These are phyloP conservation scores for Trebouxia sp. DNA, from an alignment of 139 green algal genomes.

Conservation along the genomic window DNA sequence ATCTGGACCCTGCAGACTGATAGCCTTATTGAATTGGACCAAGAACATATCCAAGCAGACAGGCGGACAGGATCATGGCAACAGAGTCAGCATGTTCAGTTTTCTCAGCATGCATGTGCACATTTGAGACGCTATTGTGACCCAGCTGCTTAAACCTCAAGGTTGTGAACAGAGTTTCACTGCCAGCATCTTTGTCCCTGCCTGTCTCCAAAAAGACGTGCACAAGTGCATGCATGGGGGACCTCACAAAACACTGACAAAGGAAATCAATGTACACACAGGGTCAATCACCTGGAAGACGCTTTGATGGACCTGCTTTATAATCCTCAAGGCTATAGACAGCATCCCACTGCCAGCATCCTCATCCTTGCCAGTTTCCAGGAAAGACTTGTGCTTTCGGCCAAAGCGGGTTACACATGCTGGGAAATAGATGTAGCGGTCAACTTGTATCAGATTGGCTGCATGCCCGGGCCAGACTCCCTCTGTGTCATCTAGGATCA, in stretches of 20 bases:
- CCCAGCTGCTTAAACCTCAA: constrained; percentile 54
- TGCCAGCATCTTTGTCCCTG: constrained; percentile 57
- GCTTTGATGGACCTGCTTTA: constrained; percentile 55
- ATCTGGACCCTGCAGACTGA: not conserved
- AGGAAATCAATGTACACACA: too few relatives aligned
- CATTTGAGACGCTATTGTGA: constrained; percentile 54
- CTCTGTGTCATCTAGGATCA: constrained; percentile 95
- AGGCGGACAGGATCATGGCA: too few relatives aligned
- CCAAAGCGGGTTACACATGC: constrained; percentile 50
- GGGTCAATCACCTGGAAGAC: constrained; percentile 56
- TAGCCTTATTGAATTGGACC: not conserved
- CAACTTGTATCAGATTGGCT: constrained; percentile 81
- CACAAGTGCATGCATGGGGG: too few relatives aligned
- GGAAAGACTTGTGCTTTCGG: constrained; percentile 40
- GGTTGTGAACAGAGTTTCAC: constrained; percentile 51
- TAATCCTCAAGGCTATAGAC: constrained; percentile 46
- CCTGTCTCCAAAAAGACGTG: constrained; percentile 61
- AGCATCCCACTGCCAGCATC: constrained; percentile 51
- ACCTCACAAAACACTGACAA: too few relatives aligned
- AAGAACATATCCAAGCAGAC: not conserved
- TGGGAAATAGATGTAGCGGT: constrained; percentile 94
- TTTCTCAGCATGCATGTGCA: too few relatives aligned
- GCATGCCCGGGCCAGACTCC: constrained; percentile 83
- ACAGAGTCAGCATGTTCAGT: too few relatives aligned
- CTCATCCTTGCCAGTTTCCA: constrained; percentile 72